Evolutionary conservation across 106 monocot species (phyloP), one percentile per base, ranked within the genome.

Genomic region (Agapanthus africanus): DNA sequence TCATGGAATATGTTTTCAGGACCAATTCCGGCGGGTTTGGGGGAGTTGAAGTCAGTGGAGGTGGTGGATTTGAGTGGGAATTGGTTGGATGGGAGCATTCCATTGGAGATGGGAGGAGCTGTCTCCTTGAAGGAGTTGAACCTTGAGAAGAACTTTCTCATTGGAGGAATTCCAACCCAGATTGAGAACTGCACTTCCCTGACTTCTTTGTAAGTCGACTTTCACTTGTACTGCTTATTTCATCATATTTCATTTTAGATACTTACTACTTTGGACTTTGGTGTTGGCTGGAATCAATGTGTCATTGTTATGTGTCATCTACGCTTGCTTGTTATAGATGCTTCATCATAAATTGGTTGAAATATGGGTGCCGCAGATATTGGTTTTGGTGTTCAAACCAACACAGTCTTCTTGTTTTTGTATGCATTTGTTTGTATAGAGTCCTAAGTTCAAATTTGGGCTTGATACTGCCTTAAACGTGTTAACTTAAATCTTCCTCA

Each of bases 141-240:
- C 11, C 49, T 90, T 61, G 68, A 64, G 31, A 65, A 71, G n/a
- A 90, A 90, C 68, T 68, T 27, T 15, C 72, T 90, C 37, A 56
- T 49, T 21, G 86, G 90, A 36, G 40, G 7, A 37, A 76, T 90
- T 68, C 86, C 86, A 19, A 39, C 36, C n/a, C 82, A 88, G 68
- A 77, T 88, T 34, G 84, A 73, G 60, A 70, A 64, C 28, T 88
- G 84, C 59, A 71, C 84, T 65, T 81, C 61, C 31, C 88, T 95
- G 28, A 77, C 70, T 61, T 83, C 85, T 22, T 56, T 95, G 95
- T 95, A 77, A 95, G 95, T 77, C 31, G 35, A 68, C 57, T 68
- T 52, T 2, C 57, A 57, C 30, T 32, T 47, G 46, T 47, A 47
- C n/a, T n/a, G n/a, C n/a, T n/a, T n/a, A n/a, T n/a, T n/a, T n/a